phyloP scores from a whole-genome alignment of 192 early-diverging fungal species.

The Diversispora eburnea region DNA sequence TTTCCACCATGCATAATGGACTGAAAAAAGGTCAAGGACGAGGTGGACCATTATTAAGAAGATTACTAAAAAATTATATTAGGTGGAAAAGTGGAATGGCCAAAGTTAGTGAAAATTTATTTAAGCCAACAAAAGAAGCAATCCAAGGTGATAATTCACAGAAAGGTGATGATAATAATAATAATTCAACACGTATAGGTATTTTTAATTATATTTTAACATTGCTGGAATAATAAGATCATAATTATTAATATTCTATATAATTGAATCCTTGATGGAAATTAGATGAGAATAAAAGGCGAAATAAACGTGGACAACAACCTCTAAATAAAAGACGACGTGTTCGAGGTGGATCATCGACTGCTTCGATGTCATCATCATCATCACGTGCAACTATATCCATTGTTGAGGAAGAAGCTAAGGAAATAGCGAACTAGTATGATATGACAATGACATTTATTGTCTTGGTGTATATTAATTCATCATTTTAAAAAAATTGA shows the following conservation, averaged over 20 bases:
- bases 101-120: constrained; percentile 41
- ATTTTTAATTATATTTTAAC: background rate
- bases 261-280: no score
- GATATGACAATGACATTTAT: background rate
- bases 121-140: constrained; percentile 4
- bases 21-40: constrained; percentile 16
- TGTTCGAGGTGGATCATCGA: constrained; percentile 36
- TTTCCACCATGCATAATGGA: constrained; percentile 34
- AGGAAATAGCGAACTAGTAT: constrained; percentile 45
- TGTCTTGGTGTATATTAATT: background rate
- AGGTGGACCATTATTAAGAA: constrained; percentile 37
- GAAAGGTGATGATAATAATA: background rate
- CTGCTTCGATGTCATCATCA: constrained; percentile 23
- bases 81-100: constrained; percentile 64
- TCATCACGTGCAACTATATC: background rate
- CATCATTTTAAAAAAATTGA: background rate
- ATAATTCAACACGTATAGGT: background rate
- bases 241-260: background rate
- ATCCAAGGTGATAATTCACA: background rate
- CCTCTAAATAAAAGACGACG: constrained; percentile 49
- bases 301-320: constrained; percentile 20
- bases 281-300: background rate
- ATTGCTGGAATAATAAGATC: background rate
- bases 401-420: constrained; percentile 36
- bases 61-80: constrained; percentile 67